A percentile compares a stretch with the other conserved stretches of the same genome.
These are phyloP conservation scores for Saposhnikovia divaricata DNA, from an alignment of 129 eudicot species.

Conservation along the genomic window DNA sequence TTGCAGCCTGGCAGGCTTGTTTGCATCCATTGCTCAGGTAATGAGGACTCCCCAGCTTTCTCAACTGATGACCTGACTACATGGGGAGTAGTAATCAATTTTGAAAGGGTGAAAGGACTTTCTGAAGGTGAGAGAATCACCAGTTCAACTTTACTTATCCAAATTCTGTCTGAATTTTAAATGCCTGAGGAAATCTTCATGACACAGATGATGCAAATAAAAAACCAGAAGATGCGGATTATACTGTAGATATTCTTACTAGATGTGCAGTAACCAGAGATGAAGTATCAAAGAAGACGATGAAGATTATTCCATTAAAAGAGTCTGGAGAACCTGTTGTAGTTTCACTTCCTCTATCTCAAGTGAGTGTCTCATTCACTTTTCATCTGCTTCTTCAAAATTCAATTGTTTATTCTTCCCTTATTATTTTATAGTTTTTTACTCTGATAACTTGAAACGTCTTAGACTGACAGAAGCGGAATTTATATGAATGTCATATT, in stretches of 20 bases:
- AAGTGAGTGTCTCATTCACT: conserved; percentile 35
- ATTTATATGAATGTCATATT: background rate
- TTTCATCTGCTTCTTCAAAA: background rate
- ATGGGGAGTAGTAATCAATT: conserved; percentile 95
- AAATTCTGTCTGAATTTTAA: background rate
- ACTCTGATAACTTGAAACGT: background rate
- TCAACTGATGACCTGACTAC: conserved; percentile 67
- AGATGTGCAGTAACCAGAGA: conserved; percentile 70
- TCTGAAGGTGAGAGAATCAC: conserved; percentile 59
- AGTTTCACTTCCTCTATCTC: conserved; percentile 75
- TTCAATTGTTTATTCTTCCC: background rate
- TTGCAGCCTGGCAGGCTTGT: conserved; percentile 98
- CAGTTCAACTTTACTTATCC: background rate
- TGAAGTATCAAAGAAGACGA: conserved; percentile 52
- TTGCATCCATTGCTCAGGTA: conserved; percentile 45
- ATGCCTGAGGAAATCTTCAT: background rate
- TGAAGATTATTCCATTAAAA: conserved; percentile 62
- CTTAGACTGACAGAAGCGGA: background rate
- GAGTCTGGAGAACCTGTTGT: conserved; percentile 89
- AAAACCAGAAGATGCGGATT: conserved; percentile 90
- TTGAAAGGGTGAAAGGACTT: conserved; percentile 59
- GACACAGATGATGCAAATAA: conserved; percentile 63
- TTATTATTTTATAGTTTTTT: background rate
- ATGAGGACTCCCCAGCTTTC: conserved; percentile 44
- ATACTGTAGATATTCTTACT: conserved; percentile 75